These are phyloP conservation scores for Pichia sp. DNA, from an alignment of 1,139 yeast genomes.

Conservation along the genomic window DNA sequence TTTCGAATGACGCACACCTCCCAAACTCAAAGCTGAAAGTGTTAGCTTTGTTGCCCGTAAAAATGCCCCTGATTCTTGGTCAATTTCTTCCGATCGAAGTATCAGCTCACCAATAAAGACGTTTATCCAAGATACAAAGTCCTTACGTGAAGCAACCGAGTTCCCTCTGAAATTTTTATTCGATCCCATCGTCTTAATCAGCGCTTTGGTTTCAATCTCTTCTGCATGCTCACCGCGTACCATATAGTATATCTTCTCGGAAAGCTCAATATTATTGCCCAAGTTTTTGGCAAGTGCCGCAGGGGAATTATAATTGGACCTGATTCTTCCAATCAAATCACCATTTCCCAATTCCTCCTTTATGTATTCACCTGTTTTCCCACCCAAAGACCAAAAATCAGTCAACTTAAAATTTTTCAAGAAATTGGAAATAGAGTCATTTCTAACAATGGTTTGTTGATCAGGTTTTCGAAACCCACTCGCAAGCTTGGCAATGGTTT, in stretches of 20 bases:
- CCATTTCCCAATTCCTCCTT: constrained; percentile 30
- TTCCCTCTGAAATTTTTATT: constrained; percentile 63
- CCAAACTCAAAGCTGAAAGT: constrained; percentile 27
- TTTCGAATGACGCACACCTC: constrained; percentile 29
- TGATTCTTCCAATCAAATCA: constrained; percentile 31
- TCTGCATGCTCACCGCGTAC: constrained; percentile 54
- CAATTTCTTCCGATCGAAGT: constrained; percentile 63
- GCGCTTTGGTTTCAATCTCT: constrained; percentile 49
- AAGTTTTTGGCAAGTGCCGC: constrained; percentile 28
- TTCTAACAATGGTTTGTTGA: constrained; percentile 68
- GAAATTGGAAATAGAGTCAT: constrained; percentile 41
- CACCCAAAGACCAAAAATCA: constrained; percentile 89
- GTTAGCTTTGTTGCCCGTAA: constrained; percentile 48
- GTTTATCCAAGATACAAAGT: constrained; percentile 69
- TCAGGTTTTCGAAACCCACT: constrained; percentile 83
- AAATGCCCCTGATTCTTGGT: constrained; percentile 48
- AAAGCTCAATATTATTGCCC: constrained; percentile 37
- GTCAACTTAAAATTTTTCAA: constrained; percentile 53
- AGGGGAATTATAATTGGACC: constrained; percentile 34
- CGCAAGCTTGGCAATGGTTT: constrained; percentile 79
- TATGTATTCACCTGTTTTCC: constrained; percentile 69
- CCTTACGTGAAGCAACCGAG: constrained; percentile 47
- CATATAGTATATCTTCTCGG: constrained; percentile 44
- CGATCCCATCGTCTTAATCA: constrained; percentile 82
- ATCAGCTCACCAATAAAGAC: constrained; percentile 78